Evolutionary conservation across 2,329 filamentous ascomycete genomes (phyloP).

Genomic region (Hypoxylon sp.): DNA sequence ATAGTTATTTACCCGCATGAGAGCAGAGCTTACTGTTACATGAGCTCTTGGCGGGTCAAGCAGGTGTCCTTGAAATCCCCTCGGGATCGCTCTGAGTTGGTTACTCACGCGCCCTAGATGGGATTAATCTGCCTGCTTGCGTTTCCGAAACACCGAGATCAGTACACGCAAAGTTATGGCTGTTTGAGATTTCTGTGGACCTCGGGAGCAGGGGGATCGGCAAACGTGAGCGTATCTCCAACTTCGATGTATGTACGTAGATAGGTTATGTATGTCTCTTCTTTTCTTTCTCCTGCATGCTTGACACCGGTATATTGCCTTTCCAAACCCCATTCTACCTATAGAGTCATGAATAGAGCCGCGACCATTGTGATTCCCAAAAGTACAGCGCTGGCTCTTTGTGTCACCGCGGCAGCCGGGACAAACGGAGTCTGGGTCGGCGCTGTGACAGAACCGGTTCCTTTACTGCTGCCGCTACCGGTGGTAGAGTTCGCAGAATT

Average conservation of each 20-base stretch:
- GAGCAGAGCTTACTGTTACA: conserved; percentile 43
- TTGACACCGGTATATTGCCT: conserved; percentile 17
- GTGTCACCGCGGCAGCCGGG: conserved; percentile 39
- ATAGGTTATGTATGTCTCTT: conserved; percentile 11
- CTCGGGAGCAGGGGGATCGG: conserved; percentile 25
- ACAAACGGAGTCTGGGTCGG: conserved; percentile 44
- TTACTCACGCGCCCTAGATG: conserved; percentile 19
- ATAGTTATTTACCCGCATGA: conserved; percentile 44
- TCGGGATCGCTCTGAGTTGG: conserved; percentile 28
- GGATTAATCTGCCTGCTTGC: conserved; percentile 27
- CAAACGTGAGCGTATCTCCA: conserved; percentile 16
- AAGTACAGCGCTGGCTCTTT: conserved; percentile 46
- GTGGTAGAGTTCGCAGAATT: conserved; percentile 28
- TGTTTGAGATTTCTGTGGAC: conserved; percentile 30
- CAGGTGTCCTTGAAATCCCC: conserved; percentile 13
- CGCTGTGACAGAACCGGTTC: conserved; percentile 35
- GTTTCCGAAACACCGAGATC: conserved; percentile 42
- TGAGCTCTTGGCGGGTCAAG: conserved; percentile 30
- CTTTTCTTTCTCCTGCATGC: conserved; percentile 16
- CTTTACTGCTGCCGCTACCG: conserved; percentile 21
- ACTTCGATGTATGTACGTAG: conserved; percentile 18
- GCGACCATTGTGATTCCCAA: conserved; percentile 46
- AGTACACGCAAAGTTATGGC: conserved; percentile 14
- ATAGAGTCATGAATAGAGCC: conserved; percentile 48
- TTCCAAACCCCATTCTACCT: conserved; percentile 22